Percentiles rank a stretch among this genome's conserved stretches.
Conservation (phyloP, 495 filamentous ascomycete species). For the Hypomontagnella monticulosa region DNA sequence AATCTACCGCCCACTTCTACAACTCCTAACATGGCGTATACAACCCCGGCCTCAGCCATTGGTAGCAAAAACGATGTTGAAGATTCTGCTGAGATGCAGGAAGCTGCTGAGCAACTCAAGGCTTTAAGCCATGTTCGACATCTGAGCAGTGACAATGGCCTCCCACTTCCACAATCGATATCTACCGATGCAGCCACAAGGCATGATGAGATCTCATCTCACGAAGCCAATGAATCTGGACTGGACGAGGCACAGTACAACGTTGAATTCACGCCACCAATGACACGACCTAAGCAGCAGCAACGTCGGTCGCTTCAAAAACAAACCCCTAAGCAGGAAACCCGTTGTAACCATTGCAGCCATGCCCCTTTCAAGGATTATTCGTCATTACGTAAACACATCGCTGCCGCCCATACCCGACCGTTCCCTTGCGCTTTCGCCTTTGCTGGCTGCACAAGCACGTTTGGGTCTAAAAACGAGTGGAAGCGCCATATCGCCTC, state of each 20-base stretch:
- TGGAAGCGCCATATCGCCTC: conserved; percentile 93
- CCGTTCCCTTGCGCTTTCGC: conserved; percentile 87
- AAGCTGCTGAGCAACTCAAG: conserved; percentile 67
- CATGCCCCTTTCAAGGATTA: conserved; percentile 68
- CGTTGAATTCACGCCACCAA: conserved; percentile 54
- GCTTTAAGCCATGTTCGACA: conserved; percentile 65
- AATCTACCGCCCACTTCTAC: conserved; percentile 31
- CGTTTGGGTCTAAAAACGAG: conserved; percentile 93
- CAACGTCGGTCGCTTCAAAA: conserved; percentile 60
- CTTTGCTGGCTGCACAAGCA: conserved; percentile 83
- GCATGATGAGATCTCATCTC: conserved; percentile 55
- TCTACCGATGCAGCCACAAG: conserved; percentile 31
- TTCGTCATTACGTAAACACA: conserved; percentile 66
- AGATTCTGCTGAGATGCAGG: conserved; percentile 67
- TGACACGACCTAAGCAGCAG: conserved; percentile 52
- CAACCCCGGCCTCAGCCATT: conserved; percentile 34
- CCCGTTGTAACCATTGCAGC: conserved; percentile 62
- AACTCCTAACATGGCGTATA: conserved; percentile 33
- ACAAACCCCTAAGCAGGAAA: conserved; percentile 62
- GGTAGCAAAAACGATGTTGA: conserved; percentile 60
- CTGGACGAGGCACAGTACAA: conserved; percentile 52
- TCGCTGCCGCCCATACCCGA: conserved; percentile 69
- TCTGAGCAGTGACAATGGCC: conserved; percentile 52
- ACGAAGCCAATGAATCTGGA: conserved; percentile 52
- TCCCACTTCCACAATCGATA: conserved; percentile 38